These are phyloP conservation scores for Pluteus cervinus DNA, from an alignment of 768 basidiomycete species.

Conservation along the genomic window DNA sequence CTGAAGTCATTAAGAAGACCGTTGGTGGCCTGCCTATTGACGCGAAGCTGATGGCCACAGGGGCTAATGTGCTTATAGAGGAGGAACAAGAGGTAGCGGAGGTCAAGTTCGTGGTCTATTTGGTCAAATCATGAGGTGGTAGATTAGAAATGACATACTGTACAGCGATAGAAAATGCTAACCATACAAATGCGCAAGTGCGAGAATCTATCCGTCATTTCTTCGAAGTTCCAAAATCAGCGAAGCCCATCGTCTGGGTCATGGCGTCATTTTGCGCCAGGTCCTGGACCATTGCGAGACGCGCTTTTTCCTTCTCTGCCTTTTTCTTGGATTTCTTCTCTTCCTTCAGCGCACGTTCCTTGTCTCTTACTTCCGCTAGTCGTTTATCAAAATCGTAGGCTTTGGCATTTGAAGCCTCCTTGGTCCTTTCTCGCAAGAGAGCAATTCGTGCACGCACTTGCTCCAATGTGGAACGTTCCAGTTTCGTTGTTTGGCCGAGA, in stretches of 20 bases:
- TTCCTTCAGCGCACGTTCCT: conserved; percentile 59
- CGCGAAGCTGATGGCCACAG: conserved; percentile 43
- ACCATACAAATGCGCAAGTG: conserved; percentile 7
- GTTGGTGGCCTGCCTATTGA: conserved; percentile 68
- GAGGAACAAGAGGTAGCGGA: conserved; percentile 88
- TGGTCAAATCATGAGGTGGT: conserved; percentile 45
- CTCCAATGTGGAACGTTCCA: conserved; percentile 84
- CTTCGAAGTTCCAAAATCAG: conserved; percentile 83
- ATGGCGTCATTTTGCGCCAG: conserved; percentile 58
- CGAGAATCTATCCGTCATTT: conserved; percentile 28
- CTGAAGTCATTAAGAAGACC: conserved; percentile 66
- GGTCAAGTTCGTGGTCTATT: conserved; percentile 65
- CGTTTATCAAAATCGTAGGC: conserved; percentile 94
- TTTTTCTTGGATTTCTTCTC: conserved; percentile 78
- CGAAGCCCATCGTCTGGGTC: conserved; percentile 86
- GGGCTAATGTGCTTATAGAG: conserved; percentile 55
- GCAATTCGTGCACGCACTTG: conserved; percentile 94
- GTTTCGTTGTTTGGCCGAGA: conserved; percentile 93
- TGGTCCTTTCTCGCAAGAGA: conserved; percentile 79
- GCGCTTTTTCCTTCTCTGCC: conserved; percentile 67
- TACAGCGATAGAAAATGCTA: conserved; percentile 8
- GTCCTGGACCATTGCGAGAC: conserved; percentile 55
- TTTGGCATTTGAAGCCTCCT: conserved; percentile 75
- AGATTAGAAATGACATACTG: neutral
- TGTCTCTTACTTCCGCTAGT: conserved; percentile 72